Conservation (phyloP, 2,329 filamentous ascomycete species). For the Ophiostoma australiae region DNA sequence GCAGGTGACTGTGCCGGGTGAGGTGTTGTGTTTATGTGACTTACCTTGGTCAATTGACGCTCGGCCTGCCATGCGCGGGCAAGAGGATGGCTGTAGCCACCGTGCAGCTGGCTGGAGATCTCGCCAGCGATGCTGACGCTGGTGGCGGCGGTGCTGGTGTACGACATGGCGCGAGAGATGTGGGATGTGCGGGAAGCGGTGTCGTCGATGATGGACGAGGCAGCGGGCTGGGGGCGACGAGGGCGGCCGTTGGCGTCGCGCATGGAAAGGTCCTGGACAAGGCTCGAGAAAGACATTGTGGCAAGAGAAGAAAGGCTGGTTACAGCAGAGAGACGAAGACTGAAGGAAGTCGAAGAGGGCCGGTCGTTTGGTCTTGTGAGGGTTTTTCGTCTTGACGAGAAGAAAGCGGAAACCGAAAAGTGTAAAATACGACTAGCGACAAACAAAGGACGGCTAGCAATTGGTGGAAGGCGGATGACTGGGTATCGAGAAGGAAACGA, state of each 20-base stretch:
- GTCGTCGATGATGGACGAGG: conserved; percentile 58
- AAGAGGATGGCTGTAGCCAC: conserved; percentile 75
- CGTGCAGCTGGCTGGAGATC: conserved; percentile 77
- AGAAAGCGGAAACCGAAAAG: neutral
- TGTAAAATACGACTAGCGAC: conserved; percentile 7
- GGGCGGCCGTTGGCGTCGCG: conserved; percentile 46
- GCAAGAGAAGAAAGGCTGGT: neutral
- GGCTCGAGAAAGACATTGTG: conserved; percentile 62
- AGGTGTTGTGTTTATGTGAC: conserved; percentile 29
- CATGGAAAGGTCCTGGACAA: conserved; percentile 60
- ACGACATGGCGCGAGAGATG: conserved; percentile 60
- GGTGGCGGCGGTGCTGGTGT: conserved; percentile 61
- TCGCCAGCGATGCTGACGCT: conserved; percentile 68
- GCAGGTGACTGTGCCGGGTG: neutral
- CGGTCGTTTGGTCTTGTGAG: neutral
- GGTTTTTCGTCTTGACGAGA: conserved; percentile 7
- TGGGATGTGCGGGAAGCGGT: conserved; percentile 55
- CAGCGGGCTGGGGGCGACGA: conserved; percentile 46
- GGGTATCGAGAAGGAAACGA: neutral
- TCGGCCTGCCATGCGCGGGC: conserved; percentile 79
- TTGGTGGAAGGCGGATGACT: neutral
- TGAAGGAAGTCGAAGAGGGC: neutral
- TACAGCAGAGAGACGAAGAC: neutral
- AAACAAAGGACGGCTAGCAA: conserved; percentile 14
- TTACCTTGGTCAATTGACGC: conserved; percentile 76